A percentile compares a stretch with the other conserved stretches of the same genome.
These are phyloP conservation scores for Diaporthe sp. DNA, from an alignment of 2,329 filamentous ascomycete genomes.

Conservation along the genomic window DNA sequence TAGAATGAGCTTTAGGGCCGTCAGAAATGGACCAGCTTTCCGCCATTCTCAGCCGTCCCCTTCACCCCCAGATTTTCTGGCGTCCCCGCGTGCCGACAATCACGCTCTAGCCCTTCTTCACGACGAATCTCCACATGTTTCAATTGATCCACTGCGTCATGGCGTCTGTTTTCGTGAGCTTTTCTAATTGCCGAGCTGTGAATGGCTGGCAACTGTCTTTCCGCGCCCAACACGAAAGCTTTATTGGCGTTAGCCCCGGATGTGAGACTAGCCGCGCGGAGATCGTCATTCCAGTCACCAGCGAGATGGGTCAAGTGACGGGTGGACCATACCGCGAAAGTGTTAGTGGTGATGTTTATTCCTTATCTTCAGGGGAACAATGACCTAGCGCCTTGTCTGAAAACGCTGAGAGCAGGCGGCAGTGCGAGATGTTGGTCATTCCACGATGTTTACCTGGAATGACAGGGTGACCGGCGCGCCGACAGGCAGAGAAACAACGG, in stretches of 20 bases:
- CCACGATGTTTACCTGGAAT: background rate
- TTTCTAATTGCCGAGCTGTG: background rate
- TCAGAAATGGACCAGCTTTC: background rate
- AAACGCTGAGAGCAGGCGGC: background rate
- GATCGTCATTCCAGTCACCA: conserved; percentile 22
- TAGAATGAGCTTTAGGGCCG: background rate
- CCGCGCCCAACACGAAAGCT: background rate
- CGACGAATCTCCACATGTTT: background rate
- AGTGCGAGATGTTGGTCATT: background rate
- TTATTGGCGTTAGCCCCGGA: conserved; percentile 23
- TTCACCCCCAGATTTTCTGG: background rate
- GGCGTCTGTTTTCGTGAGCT: background rate
- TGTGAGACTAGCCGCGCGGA: conserved; percentile 22
- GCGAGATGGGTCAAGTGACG: background rate
- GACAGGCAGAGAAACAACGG: background rate
- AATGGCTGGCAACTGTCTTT: background rate
- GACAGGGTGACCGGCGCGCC: background rate
- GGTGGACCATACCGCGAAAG: too few relatives aligned
- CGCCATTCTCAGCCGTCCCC: background rate
- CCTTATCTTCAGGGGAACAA: background rate
- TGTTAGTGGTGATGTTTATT: conserved; percentile 11
- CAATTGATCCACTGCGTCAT: background rate
- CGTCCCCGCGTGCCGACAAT: background rate
- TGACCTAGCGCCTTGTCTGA: background rate
- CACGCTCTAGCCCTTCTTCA: background rate